phyloP scores from a whole-genome alignment of 441 rosid genomes.

The Raphanus hybrid region DNA sequence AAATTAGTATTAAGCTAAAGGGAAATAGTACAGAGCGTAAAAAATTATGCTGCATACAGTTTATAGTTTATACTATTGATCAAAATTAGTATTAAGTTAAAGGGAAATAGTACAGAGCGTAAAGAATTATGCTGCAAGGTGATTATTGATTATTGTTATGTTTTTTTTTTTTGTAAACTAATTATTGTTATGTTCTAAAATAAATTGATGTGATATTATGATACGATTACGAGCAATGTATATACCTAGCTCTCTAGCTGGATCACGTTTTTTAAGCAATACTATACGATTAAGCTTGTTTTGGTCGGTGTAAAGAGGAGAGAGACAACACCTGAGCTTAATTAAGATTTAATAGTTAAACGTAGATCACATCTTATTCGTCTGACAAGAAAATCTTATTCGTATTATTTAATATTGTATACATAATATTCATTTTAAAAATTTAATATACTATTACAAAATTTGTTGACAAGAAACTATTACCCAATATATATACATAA shows the following conservation, averaged over 20 bases:
- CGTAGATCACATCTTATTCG: conserved; percentile 3
- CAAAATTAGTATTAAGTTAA: too few species aligned
- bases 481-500: not conserved
- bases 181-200: too few species aligned
- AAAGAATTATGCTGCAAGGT: too few species aligned
- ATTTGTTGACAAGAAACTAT: not conserved
- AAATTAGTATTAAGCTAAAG: too few species aligned
- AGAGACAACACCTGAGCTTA: conserved; percentile 37
- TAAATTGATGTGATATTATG: too few species aligned
- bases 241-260: conserved; percentile 40
- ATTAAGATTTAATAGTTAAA: conserved; percentile 1
- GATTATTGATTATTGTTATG: too few species aligned
- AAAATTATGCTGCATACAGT: too few species aligned
- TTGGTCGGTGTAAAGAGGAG: conserved; percentile 36
- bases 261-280: conserved; percentile 38
- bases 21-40: too few species aligned
- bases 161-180: too few species aligned
- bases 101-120: too few species aligned
- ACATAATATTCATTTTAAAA: not conserved
- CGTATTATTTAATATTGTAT: not conserved
- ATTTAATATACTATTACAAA: not conserved
- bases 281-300: conserved; percentile 21
- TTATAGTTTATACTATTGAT: too few species aligned
- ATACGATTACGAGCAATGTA: not conserved
- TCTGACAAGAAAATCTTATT: not conserved